Percentiles rank a stretch among this genome's conserved stretches.
These are phyloP conservation scores for Aegilops longissima DNA, from an alignment of 176 grass and related monocot genomes.

Conservation along the genomic window DNA sequence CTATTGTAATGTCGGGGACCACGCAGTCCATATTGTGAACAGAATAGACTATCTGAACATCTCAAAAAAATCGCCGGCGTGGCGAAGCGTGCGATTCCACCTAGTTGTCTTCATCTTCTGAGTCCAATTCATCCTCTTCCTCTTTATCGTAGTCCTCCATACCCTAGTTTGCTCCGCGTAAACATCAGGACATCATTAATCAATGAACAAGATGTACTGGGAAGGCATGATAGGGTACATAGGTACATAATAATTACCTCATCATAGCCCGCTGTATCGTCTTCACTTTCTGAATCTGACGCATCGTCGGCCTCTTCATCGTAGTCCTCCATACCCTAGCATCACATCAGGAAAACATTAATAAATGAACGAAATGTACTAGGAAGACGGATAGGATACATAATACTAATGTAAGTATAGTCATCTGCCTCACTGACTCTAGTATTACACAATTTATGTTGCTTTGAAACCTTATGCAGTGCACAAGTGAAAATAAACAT, in stretches of 20 bases:
- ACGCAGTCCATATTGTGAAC: neutral
- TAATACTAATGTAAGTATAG: neutral
- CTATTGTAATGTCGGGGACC: neutral
- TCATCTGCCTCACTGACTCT: neutral
- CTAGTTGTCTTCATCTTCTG: constrained; percentile 31
- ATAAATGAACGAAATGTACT: neutral
- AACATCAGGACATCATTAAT: constrained; percentile 1
- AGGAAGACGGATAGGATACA: neutral
- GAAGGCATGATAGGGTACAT: neutral
- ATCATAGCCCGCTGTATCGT: neutral
- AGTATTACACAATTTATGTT: neutral
- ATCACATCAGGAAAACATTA: constrained; percentile 3
- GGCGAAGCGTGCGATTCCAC: neutral
- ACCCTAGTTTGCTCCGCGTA: constrained; percentile 54
- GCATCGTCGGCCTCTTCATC: constrained; percentile 45
- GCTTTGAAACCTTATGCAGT: too few species aligned
- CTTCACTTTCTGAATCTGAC: constrained; percentile 50
- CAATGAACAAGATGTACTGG: neutral
- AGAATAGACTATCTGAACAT: neutral
- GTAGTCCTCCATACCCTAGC: constrained; percentile 63
- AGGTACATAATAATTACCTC: constrained; percentile 37
- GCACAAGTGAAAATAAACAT: neutral
- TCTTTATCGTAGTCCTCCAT: constrained; percentile 56
- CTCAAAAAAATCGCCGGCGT: neutral
- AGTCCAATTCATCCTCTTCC: constrained; percentile 46